Evolutionary conservation across 352 stramenopile species (phyloP), one percentile per base, ranked within the genome.

Genomic region (Phytopythium mirpurense): DNA sequence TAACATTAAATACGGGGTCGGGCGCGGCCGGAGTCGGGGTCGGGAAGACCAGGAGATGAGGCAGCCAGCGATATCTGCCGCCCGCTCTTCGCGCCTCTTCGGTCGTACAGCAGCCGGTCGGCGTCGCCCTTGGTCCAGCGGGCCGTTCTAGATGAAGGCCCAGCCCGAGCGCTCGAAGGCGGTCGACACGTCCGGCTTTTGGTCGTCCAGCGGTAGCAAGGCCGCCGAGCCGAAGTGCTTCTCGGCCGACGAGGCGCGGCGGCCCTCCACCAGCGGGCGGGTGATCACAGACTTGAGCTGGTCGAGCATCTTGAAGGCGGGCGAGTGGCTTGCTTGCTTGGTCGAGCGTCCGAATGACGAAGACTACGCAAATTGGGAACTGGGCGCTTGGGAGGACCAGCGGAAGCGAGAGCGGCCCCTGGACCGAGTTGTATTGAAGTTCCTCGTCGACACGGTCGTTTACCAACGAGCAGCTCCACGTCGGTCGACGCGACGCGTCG

Each of bases 101-200:
- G 14, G 15, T 19, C 15, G 14, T 3, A 6, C 26, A 14, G 21
- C 41, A 21, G 40, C 14, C 21, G 5, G 21, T 45, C 40, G 40
- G 26, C 1, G 8, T 2, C 8, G 19, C 11, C 38, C 38, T 6
- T 18, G 16, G 24, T 26, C 11, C 44, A 27, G 21, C 3, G 10
- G 18, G 18, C 14, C 24, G 41, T 37, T 78, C n/a, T 72, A 90
- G 54, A 90, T 90, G 68, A 73, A 90, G 16, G 69, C 70, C 79
- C 79, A 90, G 37, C 79, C 79, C 21, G 79, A 90, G 46, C 76
- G 76, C 59, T 90, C 76, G 53, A 90, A 90, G 18, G 78, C 78
- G n/a, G 78, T 84, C 38, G 78, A 87, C 8, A 68, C 48, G 57
- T 90, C 78, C 27, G 58, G 51, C 61, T 70, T 80, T 38, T 68